These are phyloP conservation scores for Davidsoniella virescens DNA, from an alignment of 2,329 filamentous ascomycete species.

Conservation along the genomic window DNA sequence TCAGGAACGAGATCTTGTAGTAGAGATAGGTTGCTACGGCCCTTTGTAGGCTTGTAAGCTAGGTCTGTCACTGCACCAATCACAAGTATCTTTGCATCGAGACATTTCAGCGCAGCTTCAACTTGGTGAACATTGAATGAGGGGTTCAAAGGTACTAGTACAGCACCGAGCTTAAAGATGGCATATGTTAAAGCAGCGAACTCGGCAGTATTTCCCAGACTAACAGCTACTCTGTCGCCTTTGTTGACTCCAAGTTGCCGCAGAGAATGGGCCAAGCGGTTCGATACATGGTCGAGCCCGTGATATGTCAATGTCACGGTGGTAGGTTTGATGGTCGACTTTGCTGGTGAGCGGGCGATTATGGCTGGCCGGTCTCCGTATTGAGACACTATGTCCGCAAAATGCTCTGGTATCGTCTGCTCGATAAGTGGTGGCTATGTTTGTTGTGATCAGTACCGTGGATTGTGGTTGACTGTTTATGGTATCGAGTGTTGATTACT, in stretches of 20 bases:
- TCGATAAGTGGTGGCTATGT: conserved; percentile 47
- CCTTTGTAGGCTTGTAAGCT: conserved; percentile 42
- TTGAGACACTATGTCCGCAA: conserved; percentile 44
- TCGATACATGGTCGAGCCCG: conserved; percentile 58
- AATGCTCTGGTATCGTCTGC: conserved; percentile 57
- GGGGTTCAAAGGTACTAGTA: conserved; percentile 86
- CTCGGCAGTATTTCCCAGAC: conserved; percentile 70
- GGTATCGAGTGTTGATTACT: background rate
- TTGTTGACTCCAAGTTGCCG: conserved; percentile 56
- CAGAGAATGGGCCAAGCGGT: conserved; percentile 56
- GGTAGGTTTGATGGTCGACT: conserved; percentile 24
- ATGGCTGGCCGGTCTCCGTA: conserved; percentile 49
- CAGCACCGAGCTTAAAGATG: conserved; percentile 82
- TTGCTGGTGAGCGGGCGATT: conserved; percentile 29
- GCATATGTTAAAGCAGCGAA: conserved; percentile 79
- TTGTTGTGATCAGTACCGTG: background rate
- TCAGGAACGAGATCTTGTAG: conserved; percentile 30
- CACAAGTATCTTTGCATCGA: conserved; percentile 57
- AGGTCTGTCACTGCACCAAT: conserved; percentile 80
- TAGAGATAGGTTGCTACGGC: conserved; percentile 35
- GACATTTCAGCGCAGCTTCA: conserved; percentile 57
- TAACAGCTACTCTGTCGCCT: conserved; percentile 73
- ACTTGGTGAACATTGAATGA: conserved; percentile 73
- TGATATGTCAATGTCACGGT: conserved; percentile 57
- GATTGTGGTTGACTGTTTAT: too few species aligned